Base-by-base conservation (phyloP, 2,329 filamentous ascomycete genomes). In the Eutypella sp. region DNA sequence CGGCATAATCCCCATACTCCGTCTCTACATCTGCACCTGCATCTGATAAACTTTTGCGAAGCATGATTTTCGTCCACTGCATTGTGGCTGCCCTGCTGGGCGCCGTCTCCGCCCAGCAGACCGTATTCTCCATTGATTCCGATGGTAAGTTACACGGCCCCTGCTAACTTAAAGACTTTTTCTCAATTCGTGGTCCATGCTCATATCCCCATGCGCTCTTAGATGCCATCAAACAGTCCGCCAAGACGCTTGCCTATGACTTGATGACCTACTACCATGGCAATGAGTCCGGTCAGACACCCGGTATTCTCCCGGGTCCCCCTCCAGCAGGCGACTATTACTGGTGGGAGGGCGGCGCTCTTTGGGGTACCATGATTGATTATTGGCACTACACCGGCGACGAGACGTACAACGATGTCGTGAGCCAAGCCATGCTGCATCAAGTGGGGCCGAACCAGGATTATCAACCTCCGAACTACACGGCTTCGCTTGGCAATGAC, bases 321-420 rank as follows among this genome's bases (percentile, higher is more conserved):
- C 62, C 62, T 24, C 60, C 61, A 0, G 58, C 56, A 1, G 62
- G 62, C 29, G 59, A 61, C 42, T 64, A 64, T 44, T 64, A 63
- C 51, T 64, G 62, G 62, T 65, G 62, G 62, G 60, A 65, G 49
- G 62, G 57, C 15, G 62, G 60, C 39, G 62, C 62, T 6, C 47
- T 65, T 34, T 65, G 61, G 60, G 61, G 60, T 10, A 47, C 61
- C 19, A 59, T 63, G 57, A 60, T 64, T 40, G 60, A 65, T 43
- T 64, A 64, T 34, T 79, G 73, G 73, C 73, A 76, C 53, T 72
- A 72, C 44, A 79, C 76, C 1, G 75, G 74, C 22, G 75, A 80
- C 53, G 52, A 55, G 2, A 69, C 68, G 20, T 79, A 78, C 60
- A 78, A 78, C 49, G 60, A 68, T n/a, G 63, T 74, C 8, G 60